Percentiles rank a stretch among this genome's conserved stretches.
Conservation (phyloP, 2,329 filamentous ascomycete genomes). For the Penicillium concentricum region DNA sequence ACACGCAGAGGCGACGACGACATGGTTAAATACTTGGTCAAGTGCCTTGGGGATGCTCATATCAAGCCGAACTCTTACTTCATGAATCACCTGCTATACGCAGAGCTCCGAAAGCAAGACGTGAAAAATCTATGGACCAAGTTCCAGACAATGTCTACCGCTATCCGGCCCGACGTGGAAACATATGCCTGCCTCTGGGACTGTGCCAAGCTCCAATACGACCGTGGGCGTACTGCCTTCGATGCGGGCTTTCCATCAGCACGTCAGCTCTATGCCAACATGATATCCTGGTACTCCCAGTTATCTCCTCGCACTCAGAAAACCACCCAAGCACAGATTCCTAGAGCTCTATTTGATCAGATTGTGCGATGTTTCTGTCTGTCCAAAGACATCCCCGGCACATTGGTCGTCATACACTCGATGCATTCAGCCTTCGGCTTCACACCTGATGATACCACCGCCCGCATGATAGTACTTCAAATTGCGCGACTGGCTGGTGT, state of each 20-base stretch:
- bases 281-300: constrained; percentile 47
- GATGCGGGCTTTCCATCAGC: constrained; percentile 46
- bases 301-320: constrained; percentile 33
- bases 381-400: constrained; percentile 49
- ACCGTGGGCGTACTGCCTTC: constrained; percentile 49
- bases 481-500: constrained; percentile 47
- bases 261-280: constrained; percentile 48
- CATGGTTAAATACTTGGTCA: constrained; percentile 60
- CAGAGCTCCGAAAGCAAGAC: constrained; percentile 61
- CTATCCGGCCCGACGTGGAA: constrained; percentile 62
- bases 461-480: constrained; percentile 50
- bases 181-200: constrained; percentile 69
- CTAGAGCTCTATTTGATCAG: constrained; percentile 52
- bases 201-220: constrained; percentile 49
- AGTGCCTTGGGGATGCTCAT: constrained; percentile 61
- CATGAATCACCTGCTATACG: constrained; percentile 74
- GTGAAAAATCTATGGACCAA: constrained; percentile 55
- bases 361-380: constrained; percentile 54
- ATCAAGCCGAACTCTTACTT: constrained; percentile 70
- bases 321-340: constrained; percentile 39
- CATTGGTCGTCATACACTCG: constrained; percentile 50
- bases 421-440: constrained; percentile 46
- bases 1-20: constrained; percentile 59
- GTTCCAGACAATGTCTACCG: constrained; percentile 55
- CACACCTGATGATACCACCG: constrained; percentile 48